These are phyloP conservation scores for Tricholoma hemisulphureum DNA, from an alignment of 768 basidiomycete species.

Conservation along the genomic window DNA sequence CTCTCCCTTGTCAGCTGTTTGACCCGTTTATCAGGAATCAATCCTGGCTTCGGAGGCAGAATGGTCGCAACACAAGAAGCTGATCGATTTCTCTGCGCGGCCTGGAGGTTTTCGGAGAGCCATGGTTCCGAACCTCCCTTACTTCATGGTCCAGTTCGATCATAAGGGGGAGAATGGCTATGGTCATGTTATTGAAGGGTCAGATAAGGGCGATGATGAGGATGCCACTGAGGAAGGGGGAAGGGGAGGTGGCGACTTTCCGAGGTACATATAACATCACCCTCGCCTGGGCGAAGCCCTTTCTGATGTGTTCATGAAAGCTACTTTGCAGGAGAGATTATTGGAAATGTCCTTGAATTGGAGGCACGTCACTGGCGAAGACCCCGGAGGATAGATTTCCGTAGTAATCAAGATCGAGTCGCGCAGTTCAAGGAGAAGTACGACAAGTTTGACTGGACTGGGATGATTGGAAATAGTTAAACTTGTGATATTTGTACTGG, in stretches of 20 bases:
- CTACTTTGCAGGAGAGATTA: conserved; percentile 93
- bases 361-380: conserved; percentile 85
- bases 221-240: conserved; percentile 76
- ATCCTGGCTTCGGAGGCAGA: conserved; percentile 91
- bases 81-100: conserved; percentile 88
- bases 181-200: conserved; percentile 97
- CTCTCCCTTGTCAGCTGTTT: neutral
- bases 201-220: conserved; percentile 42
- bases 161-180: conserved; percentile 97
- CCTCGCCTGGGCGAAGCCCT: conserved; percentile 1
- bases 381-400: conserved; percentile 71
- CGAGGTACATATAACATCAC: conserved; percentile 52
- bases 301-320: too few relatives aligned
- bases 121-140: conserved; percentile 96
- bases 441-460: conserved; percentile 79
- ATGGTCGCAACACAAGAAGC: conserved; percentile 98
- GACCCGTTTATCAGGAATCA: conserved; percentile 62
- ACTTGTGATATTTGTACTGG: neutral
- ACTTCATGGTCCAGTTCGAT: conserved; percentile 99
- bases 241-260: conserved; percentile 90
- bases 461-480: conserved; percentile 52
- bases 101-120: conserved; percentile 93
- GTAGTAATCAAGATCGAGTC: conserved; percentile 69
- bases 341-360: conserved; percentile 86
- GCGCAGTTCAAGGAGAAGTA: conserved; percentile 71